These are phyloP conservation scores for Backusella luteola DNA, from an alignment of 192 early-diverging fungal species.

Conservation along the genomic window DNA sequence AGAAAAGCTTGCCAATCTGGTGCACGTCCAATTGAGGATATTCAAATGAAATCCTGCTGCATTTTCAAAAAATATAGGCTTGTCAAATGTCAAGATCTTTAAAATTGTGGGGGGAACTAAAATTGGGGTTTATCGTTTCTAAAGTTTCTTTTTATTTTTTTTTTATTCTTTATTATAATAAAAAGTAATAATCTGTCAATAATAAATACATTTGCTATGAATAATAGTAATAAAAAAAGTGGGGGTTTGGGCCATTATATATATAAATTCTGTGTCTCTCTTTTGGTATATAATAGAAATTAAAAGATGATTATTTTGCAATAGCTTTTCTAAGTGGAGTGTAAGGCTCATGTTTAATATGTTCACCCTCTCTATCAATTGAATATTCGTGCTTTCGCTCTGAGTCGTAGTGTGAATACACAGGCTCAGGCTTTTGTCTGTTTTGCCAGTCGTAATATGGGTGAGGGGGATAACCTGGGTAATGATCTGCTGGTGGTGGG, in stretches of 20 bases:
- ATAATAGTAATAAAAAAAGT: background rate
- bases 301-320: background rate
- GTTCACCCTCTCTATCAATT: background rate
- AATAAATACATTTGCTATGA: background rate
- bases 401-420: slow-evolving; percentile 12
- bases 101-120: background rate
- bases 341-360: background rate
- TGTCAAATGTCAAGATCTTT: background rate
- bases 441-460: slow-evolving; percentile 9
- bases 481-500: background rate
- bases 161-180: background rate
- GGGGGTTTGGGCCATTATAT: background rate
- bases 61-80: background rate
- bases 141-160: background rate
- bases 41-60: background rate
- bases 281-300: background rate
- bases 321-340: slow-evolving; percentile 2
- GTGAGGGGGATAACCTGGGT: background rate
- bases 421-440: background rate
- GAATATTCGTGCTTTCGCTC: slow-evolving; percentile 12
- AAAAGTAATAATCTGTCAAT: background rate
- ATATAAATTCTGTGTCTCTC: background rate
- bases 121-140: background rate
- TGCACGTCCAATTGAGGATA: background rate
- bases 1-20: background rate